Base-by-base conservation (phyloP, 352 stramenopile genomes). In the Phytophthora cryptogea region DNA sequence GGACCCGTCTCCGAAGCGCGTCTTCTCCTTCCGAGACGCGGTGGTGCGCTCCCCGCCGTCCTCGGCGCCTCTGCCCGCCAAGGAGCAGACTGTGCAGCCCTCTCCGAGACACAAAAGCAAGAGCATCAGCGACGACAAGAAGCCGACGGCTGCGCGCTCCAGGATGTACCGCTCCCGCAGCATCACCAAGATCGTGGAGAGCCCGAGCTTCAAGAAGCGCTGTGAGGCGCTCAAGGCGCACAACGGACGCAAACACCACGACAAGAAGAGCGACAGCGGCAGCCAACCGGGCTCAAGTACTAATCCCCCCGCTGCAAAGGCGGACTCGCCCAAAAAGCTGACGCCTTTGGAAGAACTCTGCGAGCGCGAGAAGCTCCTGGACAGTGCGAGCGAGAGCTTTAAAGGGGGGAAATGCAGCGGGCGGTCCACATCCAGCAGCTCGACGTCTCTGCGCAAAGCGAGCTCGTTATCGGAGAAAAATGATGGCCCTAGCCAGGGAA, bases 161-260 rank as follows among this genome's bases (percentile, higher is more conserved):
- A 74, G 37, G 16, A 43, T 43, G 37, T 43, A 72, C 52, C 70
- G 70, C 0, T 79, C 70, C 3, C 66, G 69, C 27, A 76, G 66
- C 39, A 61, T 79, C 37, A 63, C 44, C 2, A 74, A 79, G 32
- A 76, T 79, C 37, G 67, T 76, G 1, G 62, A 76, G 44, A 76
- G 66, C 14, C 20, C 70, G 11, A 79, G 52, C 35, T 79, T 79
- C 35, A 74, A 74, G 42, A 79, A 74, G n/a, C 66, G 70, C 31
- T 79, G 70, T 43, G 70, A 79, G 40, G 70, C 63, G 33, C 63
- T 79, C 10, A 70, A 76, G 35, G 56, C 66, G 3, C 59, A 64
- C 40, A 20, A 49, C 9, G 48, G 35, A 26, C 47, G 37, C 5
- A 68, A 66, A 30, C 57, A 63, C 20, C n/a, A 62, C 45, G 48